Conservation (phyloP, 257 asterid genomes). For the Solanum virginianum region DNA sequence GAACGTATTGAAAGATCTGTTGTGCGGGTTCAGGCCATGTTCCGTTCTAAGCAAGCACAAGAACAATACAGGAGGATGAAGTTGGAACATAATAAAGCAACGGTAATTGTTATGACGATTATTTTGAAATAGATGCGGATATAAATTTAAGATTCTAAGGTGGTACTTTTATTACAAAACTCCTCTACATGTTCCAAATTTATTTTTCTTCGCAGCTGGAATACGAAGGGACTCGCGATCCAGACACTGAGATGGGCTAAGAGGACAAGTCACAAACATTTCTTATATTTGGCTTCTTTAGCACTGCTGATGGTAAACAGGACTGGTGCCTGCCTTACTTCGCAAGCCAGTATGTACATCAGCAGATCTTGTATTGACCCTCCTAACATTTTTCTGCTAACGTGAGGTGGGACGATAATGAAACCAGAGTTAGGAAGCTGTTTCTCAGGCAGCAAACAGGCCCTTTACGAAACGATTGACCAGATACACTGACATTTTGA, state of each 20-base stretch:
- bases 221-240: slow-evolving; percentile 33
- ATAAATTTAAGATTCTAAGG: background rate
- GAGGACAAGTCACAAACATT: background rate
- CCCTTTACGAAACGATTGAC: background rate
- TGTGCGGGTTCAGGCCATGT: slow-evolving; percentile 83
- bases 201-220: slow-evolving; percentile 36
- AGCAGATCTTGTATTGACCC: background rate
- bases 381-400: no score
- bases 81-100: slow-evolving; percentile 42
- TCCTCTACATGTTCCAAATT: background rate
- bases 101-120: slow-evolving; percentile 15
- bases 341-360: background rate
- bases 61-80: slow-evolving; percentile 91
- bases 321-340: background rate
- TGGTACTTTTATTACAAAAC: background rate
- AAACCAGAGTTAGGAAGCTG: background rate
- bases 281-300: background rate
- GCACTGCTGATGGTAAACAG: background rate
- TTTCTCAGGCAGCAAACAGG: background rate
- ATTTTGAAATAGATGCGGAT: background rate
- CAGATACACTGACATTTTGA: background rate
- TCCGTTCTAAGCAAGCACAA: slow-evolving; percentile 86
- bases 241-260: slow-evolving; percentile 35
- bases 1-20: slow-evolving; percentile 96
- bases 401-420: background rate